These are phyloP conservation scores for Salix arbutifolia DNA, from an alignment of 345 rosid genomes.

Conservation along the genomic window DNA sequence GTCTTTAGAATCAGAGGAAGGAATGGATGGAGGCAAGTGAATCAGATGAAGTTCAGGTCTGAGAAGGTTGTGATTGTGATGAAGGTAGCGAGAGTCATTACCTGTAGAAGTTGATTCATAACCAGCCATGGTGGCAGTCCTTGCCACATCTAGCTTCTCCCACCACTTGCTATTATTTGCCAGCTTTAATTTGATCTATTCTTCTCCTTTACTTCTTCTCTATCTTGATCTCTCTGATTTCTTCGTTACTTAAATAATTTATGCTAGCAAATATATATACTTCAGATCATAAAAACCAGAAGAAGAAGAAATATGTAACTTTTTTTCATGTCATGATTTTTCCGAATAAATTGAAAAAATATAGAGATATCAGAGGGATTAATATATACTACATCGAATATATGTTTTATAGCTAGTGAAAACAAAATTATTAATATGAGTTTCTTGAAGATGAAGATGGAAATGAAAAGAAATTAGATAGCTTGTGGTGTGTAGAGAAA, in stretches of 20 bases:
- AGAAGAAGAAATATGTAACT: neutral
- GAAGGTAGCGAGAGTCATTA: slow-evolving; percentile 34
- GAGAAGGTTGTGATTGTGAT: slow-evolving; percentile 44
- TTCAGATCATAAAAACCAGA: neutral
- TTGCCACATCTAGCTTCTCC: slow-evolving; percentile 36
- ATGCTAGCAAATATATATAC: neutral
- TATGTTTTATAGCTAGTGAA: neutral
- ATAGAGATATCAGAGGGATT: neutral
- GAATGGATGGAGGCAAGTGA: slow-evolving; percentile 32
- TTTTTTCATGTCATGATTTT: neutral
- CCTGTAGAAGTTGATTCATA: slow-evolving; percentile 26
- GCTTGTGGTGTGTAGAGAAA: neutral
- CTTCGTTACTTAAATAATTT: neutral
- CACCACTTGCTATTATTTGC: slow-evolving; percentile 43
- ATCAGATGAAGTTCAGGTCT: slow-evolving; percentile 44
- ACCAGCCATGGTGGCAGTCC: slow-evolving; percentile 38
- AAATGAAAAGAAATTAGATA: neutral
- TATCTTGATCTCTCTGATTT: neutral
- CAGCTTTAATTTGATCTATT: slow-evolving; percentile 24
- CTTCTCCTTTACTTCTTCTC: neutral
- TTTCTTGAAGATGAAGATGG: neutral
- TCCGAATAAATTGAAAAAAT: neutral
- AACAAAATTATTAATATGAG: neutral
- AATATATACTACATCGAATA: neutral
- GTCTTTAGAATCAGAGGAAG: slow-evolving; percentile 39